Conservation (phyloP, 192 early-diverging fungal genomes). For the Thoreauomyces humboldtii region DNA sequence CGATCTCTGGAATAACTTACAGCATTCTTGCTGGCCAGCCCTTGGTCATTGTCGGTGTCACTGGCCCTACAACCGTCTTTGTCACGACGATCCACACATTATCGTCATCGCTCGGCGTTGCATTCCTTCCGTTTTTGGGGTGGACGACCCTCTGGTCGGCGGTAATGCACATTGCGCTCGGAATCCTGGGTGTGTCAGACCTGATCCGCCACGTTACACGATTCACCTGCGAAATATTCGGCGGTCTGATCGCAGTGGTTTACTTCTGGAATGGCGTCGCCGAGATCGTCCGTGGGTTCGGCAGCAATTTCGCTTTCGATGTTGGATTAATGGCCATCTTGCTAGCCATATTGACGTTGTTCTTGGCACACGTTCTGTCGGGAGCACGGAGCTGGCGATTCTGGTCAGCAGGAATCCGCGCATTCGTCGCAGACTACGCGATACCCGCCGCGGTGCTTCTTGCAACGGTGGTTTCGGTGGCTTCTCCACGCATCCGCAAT, state of each 20-base stretch:
- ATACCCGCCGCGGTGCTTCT: constrained; percentile 15
- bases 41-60: constrained; percentile 28
- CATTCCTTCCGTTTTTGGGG: constrained; percentile 18
- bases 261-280: constrained; percentile 17
- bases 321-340: constrained; percentile 9
- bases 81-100: constrained; percentile 9
- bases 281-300: constrained; percentile 12
- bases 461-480: constrained; percentile 20
- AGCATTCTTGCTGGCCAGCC: constrained; percentile 23
- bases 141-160: constrained; percentile 24
- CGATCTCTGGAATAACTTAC: constrained; percentile 13
- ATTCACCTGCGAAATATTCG: constrained; percentile 29
- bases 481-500: background rate
- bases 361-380: background rate
- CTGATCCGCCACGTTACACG: background rate
- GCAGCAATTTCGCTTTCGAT: background rate
- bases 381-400: constrained; percentile 17
- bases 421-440: constrained; percentile 24
- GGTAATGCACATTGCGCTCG: constrained; percentile 22
- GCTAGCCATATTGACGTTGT: constrained; percentile 15
- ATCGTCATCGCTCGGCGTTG: background rate
- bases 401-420: background rate
- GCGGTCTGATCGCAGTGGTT: constrained; percentile 18
- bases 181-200: background rate
- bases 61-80: constrained; percentile 21